These are phyloP conservation scores for Exophiala dermatitidis DNA, from an alignment of 2,329 filamentous ascomycete genomes.

Conservation along the genomic window DNA sequence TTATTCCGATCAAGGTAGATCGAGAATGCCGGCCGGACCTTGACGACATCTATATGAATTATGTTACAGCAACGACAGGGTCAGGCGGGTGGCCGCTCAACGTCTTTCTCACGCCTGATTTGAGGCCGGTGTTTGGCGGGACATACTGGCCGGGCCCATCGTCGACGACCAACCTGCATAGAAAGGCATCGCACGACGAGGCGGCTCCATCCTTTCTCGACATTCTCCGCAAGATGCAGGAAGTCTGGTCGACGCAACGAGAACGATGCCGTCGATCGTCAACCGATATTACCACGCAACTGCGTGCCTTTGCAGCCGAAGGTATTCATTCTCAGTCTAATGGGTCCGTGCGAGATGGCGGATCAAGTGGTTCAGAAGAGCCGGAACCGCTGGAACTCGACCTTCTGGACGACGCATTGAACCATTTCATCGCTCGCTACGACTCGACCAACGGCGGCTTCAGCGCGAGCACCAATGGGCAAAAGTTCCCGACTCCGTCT, in stretches of 20 bases:
- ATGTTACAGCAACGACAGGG: slow-evolving; percentile 85
- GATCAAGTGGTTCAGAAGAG: slow-evolving; percentile 34
- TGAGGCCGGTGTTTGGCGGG: slow-evolving; percentile 90
- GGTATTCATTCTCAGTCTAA: slow-evolving; percentile 52
- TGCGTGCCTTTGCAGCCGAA: slow-evolving; percentile 82
- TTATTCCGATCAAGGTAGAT: slow-evolving; percentile 88
- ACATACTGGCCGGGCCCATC: slow-evolving; percentile 85
- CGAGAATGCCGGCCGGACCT: slow-evolving; percentile 90
- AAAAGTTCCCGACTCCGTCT: slow-evolving; percentile 84
- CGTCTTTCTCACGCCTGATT: slow-evolving; percentile 87
- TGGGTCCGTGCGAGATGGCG: slow-evolving; percentile 24
- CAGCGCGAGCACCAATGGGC: slow-evolving; percentile 47
- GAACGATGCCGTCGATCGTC: slow-evolving; percentile 75
- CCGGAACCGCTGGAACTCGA: slow-evolving; percentile 78
- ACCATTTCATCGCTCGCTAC: slow-evolving; percentile 71
- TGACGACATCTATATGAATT: slow-evolving; percentile 97
- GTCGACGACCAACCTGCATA: slow-evolving; percentile 45
- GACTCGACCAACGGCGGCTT: slow-evolving; percentile 77
- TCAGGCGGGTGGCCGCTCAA: slow-evolving; percentile 92
- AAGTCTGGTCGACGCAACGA: slow-evolving; percentile 76
- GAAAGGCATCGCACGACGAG: slow-evolving; percentile 33
- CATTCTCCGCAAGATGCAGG: slow-evolving; percentile 69
- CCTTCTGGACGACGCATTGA: slow-evolving; percentile 80
- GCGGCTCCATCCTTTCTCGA: slow-evolving; percentile 72
- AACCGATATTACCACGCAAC: slow-evolving; percentile 68